Percentiles rank a stretch among this genome's conserved stretches.
These are phyloP conservation scores for Haberlea rhodopensis DNA, from an alignment of 257 asterid genomes.

Conservation along the genomic window DNA sequence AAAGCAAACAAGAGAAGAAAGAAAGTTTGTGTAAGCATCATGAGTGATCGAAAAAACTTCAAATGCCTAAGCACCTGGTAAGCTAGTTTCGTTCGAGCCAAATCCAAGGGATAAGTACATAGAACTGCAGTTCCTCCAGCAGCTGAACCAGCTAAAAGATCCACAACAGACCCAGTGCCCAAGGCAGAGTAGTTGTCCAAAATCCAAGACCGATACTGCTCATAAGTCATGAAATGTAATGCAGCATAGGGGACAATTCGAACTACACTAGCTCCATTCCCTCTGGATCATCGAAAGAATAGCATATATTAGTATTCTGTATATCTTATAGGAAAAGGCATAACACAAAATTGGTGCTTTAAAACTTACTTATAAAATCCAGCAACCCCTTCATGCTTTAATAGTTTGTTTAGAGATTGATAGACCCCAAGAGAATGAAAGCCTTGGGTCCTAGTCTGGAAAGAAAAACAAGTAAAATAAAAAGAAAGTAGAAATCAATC, in stretches of 20 bases:
- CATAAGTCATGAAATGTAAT: slow-evolving; percentile 92
- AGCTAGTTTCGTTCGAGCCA: slow-evolving; percentile 97
- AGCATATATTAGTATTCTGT: slow-evolving; percentile 2
- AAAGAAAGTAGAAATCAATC: slow-evolving; percentile 21
- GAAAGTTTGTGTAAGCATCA: too few species aligned
- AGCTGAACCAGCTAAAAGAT: slow-evolving; percentile 93
- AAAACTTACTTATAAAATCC: slow-evolving; percentile 82
- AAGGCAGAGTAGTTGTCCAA: slow-evolving; percentile 63
- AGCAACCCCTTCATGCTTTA: slow-evolving; percentile 79
- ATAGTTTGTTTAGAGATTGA: slow-evolving; percentile 76
- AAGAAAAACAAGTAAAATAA: slow-evolving; percentile 20
- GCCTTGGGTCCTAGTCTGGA: slow-evolving; percentile 86
- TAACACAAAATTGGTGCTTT: not conserved
- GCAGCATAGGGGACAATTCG: slow-evolving; percentile 98
- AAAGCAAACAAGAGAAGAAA: not conserved
- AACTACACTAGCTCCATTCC: slow-evolving; percentile 96
- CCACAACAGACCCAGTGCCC: slow-evolving; percentile 88
- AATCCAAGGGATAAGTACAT: slow-evolving; percentile 96
- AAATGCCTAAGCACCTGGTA: slow-evolving; percentile 69
- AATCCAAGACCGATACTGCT: slow-evolving; percentile 76
- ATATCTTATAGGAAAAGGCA: slow-evolving; percentile 7
- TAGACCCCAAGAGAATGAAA: slow-evolving; percentile 76
- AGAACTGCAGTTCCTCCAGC: slow-evolving; percentile 99
- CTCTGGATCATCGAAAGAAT: slow-evolving; percentile 42
- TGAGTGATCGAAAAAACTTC: not conserved